Evolutionary conservation across 139 green algal species (phyloP), one percentile per base, ranked within the genome.

Genomic region (Closterium sp.): DNA sequence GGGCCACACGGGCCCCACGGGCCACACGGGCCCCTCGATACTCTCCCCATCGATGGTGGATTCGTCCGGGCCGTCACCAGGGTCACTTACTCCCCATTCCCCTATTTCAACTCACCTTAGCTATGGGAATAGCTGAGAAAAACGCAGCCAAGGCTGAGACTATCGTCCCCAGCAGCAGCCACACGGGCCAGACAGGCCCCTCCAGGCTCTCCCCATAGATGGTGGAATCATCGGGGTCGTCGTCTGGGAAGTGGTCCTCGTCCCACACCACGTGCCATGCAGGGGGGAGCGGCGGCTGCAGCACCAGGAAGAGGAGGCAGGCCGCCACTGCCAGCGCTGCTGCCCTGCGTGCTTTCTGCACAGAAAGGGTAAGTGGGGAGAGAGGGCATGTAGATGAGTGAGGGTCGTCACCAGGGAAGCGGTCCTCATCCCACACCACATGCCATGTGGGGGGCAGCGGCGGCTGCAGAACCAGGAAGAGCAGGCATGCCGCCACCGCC

Each of bases 261-360:
- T 99, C 97, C 97, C 97, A 99, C 34, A 99, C 94, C 12, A 98
- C 95, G 5, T 96, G 96, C 91, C 97, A 98, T 64, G 98, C 94
- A 5, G 95, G 95, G 38, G 89, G 91, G 88, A 99, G 91, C 28
- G 98, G 97, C 34, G 97, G 98, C 86, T 93, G 93, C 87, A 98
- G 91, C 86, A 96, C 19, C 16, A 95, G 66, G 1, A 98, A 95
- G 84, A 97, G 86, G n/a, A 94, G 30, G 16, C 95, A 96, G 8
- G 93, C 76, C 8, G 92, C 87, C 33, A 90, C 87, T 12, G 92
- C 64, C 5, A 92, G 88, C n/a, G 86, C 86, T 4, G 93, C 35
- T 0, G 84, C 32, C 3, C 94, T 55, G 3, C 84, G 38, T 66
- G 84, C 90, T 34, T 38, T 32, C 91, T 93, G 69, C 35, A 84